Evolutionary conservation across 2,329 filamentous ascomycete genomes (phyloP), one percentile per base, ranked within the genome.

Genomic region (Scleromitrula shiraiana): DNA sequence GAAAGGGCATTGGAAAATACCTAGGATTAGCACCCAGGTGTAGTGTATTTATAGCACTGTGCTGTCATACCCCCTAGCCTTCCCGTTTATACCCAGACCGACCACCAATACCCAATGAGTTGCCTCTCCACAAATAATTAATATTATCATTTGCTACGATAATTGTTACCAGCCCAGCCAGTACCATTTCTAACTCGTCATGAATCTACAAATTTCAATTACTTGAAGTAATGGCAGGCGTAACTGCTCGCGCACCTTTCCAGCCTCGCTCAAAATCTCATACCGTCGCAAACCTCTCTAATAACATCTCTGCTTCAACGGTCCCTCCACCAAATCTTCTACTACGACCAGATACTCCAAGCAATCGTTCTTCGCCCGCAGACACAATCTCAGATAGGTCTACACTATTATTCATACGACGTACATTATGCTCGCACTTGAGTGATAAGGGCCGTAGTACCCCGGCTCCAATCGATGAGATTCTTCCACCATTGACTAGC

Each of bases 401-500:
- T n/a, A 95, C 89, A 0, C 70, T 80, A 22, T 76, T 82, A 53
- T 78, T 96, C 56, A 87, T 96, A 67, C 86, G 89, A 51, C 83
- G 88, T 41, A 82, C 83, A 30, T 78, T 97, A 40, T 95, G 88
- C 65, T 77, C 85, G n/a, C 82, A 88, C 57, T 75, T 67, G 58
- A 64, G 71, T 56, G 71, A 85, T 67, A 72, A 83, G 58, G 77
- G 76, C 37, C 72, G 72, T 26, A 59, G 52, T 52, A 68, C 69
- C 14, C 67, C 70, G n/a, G 66, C 69, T 24, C 78, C 87, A 41
- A 82, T 95, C 57, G 82, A 94, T 51, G 85, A 90, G 58, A 72
- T 95, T 36, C 72, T 98, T 38, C 93, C 91, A 50, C 89, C 90
- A 32, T 74, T 98, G 61, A 97, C 91, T 41, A 95, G 89, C 70